Evolutionary conservation across 768 basidiomycete species (phyloP).

Genomic region (Boletus pseudopeckii): DNA sequence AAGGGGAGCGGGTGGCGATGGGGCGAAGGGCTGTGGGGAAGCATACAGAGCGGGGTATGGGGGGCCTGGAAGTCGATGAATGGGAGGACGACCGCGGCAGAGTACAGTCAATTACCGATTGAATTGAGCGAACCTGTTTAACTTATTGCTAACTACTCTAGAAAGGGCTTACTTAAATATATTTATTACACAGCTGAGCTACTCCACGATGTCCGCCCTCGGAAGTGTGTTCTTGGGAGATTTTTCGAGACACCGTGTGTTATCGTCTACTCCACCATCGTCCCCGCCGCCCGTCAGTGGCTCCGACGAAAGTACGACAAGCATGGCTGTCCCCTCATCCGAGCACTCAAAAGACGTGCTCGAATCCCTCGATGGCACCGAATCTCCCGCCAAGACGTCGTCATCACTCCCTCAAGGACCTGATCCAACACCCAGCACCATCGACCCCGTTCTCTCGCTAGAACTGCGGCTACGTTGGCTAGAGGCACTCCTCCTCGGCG

Average conservation of each 20-base stretch:
- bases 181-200: no score
- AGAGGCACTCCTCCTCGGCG: conserved; percentile 71
- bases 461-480: conserved; percentile 78
- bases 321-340: conserved; percentile 12
- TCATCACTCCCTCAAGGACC: conserved; percentile 4
- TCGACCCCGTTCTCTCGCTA: conserved; percentile 66
- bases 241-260: conserved; percentile 58
- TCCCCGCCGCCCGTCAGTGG: conserved; percentile 35
- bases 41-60: conserved; percentile 40
- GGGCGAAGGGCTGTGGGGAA: conserved; percentile 30
- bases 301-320: conserved; percentile 10
- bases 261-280: conserved; percentile 54
- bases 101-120: conserved; percentile 70
- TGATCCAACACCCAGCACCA: conserved; percentile 24
- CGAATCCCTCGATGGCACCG: conserved; percentile 21
- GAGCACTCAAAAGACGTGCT: conserved; percentile 18
- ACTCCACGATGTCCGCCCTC: conserved; percentile 44
- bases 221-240: conserved; percentile 85
- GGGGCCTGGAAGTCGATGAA: conserved; percentile 48
- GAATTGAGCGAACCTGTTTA: conserved; percentile 49
- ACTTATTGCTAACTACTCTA: no score
- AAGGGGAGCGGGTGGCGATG: conserved; percentile 27
- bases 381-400: conserved; percentile 14
- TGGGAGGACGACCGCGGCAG: conserved; percentile 40
- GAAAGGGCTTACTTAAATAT: no score